These are phyloP conservation scores for Mortierella sp. DNA, from an alignment of 371 early-diverging fungal genomes.

Conservation along the genomic window DNA sequence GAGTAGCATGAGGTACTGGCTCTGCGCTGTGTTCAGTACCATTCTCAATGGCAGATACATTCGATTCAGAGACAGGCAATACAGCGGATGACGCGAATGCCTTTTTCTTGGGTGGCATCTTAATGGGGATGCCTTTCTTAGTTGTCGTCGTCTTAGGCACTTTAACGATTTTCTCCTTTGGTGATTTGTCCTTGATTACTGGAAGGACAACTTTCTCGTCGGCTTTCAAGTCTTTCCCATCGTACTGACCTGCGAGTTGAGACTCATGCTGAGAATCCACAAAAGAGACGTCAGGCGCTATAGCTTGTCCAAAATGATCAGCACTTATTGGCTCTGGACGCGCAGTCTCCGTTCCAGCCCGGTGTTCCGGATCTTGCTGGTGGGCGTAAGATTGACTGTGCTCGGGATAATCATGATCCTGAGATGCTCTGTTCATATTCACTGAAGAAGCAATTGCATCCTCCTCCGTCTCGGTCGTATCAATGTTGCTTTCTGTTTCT, in stretches of 20 bases:
- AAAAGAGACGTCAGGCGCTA: slow-evolving; percentile 3
- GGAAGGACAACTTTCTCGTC: slow-evolving; percentile 18
- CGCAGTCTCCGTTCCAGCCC: not conserved
- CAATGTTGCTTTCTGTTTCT: slow-evolving; percentile 20
- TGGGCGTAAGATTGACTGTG: not conserved
- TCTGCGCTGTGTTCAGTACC: not conserved
- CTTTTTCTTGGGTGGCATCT: slow-evolving; percentile 30
- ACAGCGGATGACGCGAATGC: slow-evolving; percentile 1
- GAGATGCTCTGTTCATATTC: not conserved
- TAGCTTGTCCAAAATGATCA: not conserved
- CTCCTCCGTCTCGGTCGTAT: slow-evolving; percentile 14
- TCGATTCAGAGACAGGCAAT: not conserved
- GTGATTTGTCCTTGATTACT: slow-evolving; percentile 13
- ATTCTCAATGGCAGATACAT: not conserved
- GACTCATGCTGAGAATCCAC: not conserved
- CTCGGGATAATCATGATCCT: not conserved
- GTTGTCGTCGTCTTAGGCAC: slow-evolving; percentile 1
- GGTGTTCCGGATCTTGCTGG: slow-evolving; percentile 10
- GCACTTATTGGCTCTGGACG: not conserved
- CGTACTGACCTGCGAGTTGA: not conserved
- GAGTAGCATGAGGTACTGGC: not conserved
- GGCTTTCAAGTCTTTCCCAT: not conserved
- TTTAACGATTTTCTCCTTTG: slow-evolving; percentile 35
- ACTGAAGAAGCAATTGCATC: not conserved
- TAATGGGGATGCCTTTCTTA: not conserved